Base-by-base conservation (phyloP, 352 stramenopile genomes). In the Blastocystis sp. region DNA sequence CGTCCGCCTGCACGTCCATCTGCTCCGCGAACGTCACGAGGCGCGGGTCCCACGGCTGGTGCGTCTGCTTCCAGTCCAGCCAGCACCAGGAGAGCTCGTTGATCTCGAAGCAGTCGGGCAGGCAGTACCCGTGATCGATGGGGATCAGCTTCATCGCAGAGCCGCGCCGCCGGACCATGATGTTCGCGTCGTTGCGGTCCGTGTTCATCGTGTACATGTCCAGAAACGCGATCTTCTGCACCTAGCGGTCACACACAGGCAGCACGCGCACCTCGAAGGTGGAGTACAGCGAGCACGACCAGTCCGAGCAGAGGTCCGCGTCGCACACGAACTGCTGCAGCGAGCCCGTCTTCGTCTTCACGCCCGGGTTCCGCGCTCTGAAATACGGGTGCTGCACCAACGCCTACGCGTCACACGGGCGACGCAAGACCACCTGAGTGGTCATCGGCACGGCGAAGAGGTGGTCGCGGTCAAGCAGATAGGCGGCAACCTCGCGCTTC, bases 101-200 rank as follows among this genome's bases (percentile, higher is more conserved):
- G 35, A 99, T 97, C 90, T 98, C 95, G 21, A 98, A 91, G 55
- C 95, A 95, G 85, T 98, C 95, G 26, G 97, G 94, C 39, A 99
- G 91, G 91, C 95, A 98, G 90, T 98, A 98, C 16, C 97, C 97
- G 91, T 99, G 97, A 92, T 99, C 97, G 92, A 99, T 99, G n/a
- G 97, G 97, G 78, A 98, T 96, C 33, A 99, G 92, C 10, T 79
- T 62, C 39, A 65, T 81, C 16, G 39, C 29, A 0, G 62, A 10
- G 39, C 79, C 55, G 29, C 93, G 92, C 82, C 96, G 95, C 62
- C 95, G 93, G 62, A 98, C 96, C 12, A 99, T 92, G 71, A 99
- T 96, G 91, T 99, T 99, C 4, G 96, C 96, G 89, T 97, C 94
- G 80, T 99, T 99, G 10, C 97, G 94, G 91, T 99, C 97, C 19